These are phyloP conservation scores for Volvariella volvacea DNA, from an alignment of 1,284 basidiomycete genomes.

Conservation along the genomic window DNA sequence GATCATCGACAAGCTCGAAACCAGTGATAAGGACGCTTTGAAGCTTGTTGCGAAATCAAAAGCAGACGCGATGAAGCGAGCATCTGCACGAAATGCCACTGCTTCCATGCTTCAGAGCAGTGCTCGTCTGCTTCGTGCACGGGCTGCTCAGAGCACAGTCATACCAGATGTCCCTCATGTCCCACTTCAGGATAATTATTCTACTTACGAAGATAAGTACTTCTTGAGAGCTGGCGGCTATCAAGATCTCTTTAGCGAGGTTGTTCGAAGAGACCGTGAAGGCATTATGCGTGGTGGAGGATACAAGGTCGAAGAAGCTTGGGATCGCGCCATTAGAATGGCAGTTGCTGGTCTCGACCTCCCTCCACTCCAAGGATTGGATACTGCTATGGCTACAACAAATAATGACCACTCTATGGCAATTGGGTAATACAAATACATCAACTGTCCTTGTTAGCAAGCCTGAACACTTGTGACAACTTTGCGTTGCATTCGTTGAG, in stretches of 20 bases:
- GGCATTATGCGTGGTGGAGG: constrained; percentile 83
- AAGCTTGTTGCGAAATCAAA: constrained; percentile 67
- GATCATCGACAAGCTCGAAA: constrained; percentile 76
- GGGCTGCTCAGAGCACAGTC: constrained; percentile 49
- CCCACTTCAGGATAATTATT: constrained; percentile 68
- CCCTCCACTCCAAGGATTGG: constrained; percentile 27
- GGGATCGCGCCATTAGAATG: constrained; percentile 76
- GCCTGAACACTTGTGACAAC: constrained; percentile 41
- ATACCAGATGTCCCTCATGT: constrained; percentile 73
- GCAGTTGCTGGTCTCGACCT: constrained; percentile 75
- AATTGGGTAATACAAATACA: not conserved
- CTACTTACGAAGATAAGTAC: constrained; percentile 68
- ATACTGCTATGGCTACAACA: constrained; percentile 3
- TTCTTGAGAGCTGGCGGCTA: constrained; percentile 47
- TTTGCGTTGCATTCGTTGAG: constrained; percentile 41
- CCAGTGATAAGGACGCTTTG: constrained; percentile 61
- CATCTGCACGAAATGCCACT: constrained; percentile 45
- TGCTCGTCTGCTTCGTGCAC: constrained; percentile 47
- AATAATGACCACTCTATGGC: not conserved
- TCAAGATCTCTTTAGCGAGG: constrained; percentile 67
- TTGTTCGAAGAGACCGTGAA: constrained; percentile 68
- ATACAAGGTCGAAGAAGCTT: constrained; percentile 76
- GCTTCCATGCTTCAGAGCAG: constrained; percentile 39
- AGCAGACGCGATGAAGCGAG: constrained; percentile 53
- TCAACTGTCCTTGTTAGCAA: constrained; percentile 12